A percentile compares a stretch with the other conserved stretches of the same genome.
Conservation (phyloP, 352 stramenopile species). For the Globisporangium rhizosaccharum region DNA sequence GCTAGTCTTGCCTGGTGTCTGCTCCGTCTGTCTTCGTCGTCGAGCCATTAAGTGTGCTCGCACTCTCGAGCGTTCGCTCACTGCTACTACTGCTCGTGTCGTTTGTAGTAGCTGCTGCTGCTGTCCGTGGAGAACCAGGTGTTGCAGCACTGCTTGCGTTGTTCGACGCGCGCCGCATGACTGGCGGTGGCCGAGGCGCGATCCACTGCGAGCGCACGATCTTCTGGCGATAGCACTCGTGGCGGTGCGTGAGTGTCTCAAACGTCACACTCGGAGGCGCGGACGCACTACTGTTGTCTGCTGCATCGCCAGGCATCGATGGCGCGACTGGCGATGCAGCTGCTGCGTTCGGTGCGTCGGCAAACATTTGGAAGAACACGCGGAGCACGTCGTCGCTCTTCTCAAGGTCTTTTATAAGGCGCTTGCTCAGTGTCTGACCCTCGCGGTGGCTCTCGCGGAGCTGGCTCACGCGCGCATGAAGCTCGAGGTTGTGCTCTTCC, state of each 20-base stretch:
- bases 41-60: no score
- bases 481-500: constrained; percentile 42
- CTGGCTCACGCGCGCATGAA: constrained; percentile 37
- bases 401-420: constrained; percentile 30
- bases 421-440: constrained; percentile 16
- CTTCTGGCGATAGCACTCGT: constrained; percentile 48
- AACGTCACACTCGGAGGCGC: constrained; percentile 12
- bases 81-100: no score
- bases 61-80: no score
- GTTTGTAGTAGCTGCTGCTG: not conserved
- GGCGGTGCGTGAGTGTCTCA: constrained; percentile 34
- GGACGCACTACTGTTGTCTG: not conserved
- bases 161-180: constrained; percentile 1
- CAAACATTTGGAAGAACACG: constrained; percentile 34
- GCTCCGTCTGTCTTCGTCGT: no score
- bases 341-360: not conserved
- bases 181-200: not conserved
- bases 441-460: constrained; percentile 12
- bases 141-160: not conserved
- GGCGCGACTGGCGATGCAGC: no score
- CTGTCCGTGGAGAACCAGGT: no score
- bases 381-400: constrained; percentile 45
- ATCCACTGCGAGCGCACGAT: constrained; percentile 42
- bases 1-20: no score
- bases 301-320: not conserved